phyloP scores from a whole-genome alignment of 768 basidiomycete species.

The Boletellus ananas region DNA sequence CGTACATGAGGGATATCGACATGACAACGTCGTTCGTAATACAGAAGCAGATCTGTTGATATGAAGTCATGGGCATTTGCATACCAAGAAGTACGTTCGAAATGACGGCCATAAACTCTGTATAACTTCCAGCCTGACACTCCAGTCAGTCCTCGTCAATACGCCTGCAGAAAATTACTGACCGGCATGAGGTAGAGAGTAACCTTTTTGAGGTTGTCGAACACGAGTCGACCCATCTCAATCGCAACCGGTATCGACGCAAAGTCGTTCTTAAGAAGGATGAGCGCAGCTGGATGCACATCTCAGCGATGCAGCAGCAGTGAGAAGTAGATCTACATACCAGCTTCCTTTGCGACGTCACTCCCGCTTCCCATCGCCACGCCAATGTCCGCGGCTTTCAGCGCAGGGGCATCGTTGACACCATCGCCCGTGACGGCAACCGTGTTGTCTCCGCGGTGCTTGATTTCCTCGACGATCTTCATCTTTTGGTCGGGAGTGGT shows the following conservation, averaged over 20 bases:
- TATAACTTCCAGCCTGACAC: constrained; percentile 46
- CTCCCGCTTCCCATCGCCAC: constrained; percentile 48
- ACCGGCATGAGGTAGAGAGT: constrained; percentile 43
- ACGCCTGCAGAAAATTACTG: constrained; percentile 1
- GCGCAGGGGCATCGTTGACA: constrained; percentile 48
- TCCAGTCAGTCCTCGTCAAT: background rate
- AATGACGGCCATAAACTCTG: constrained; percentile 56
- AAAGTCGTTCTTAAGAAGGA: constrained; percentile 56
- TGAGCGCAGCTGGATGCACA: constrained; percentile 34
- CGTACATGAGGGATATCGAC: constrained; percentile 48
- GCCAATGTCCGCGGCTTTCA: constrained; percentile 54
- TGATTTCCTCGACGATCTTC: constrained; percentile 52
- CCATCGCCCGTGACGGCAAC: constrained; percentile 59
- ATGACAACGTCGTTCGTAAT: constrained; percentile 50
- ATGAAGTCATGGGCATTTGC: constrained; percentile 52
- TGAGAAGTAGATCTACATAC: constrained; percentile 23
- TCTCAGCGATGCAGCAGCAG: background rate
- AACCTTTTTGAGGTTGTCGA: constrained; percentile 55
- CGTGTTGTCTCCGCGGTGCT: constrained; percentile 42
- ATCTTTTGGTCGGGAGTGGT: constrained; percentile 58
- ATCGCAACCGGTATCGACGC: constrained; percentile 55
- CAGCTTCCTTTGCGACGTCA: constrained; percentile 53
- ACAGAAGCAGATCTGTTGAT: constrained; percentile 53
- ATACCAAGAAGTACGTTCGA: constrained; percentile 57
- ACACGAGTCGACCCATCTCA: constrained; percentile 55